A percentile compares a stretch with the other conserved stretches of the same genome.
These are phyloP conservation scores for Bothriochloa decipiens DNA, from an alignment of 176 grass and related monocot species.

Conservation along the genomic window DNA sequence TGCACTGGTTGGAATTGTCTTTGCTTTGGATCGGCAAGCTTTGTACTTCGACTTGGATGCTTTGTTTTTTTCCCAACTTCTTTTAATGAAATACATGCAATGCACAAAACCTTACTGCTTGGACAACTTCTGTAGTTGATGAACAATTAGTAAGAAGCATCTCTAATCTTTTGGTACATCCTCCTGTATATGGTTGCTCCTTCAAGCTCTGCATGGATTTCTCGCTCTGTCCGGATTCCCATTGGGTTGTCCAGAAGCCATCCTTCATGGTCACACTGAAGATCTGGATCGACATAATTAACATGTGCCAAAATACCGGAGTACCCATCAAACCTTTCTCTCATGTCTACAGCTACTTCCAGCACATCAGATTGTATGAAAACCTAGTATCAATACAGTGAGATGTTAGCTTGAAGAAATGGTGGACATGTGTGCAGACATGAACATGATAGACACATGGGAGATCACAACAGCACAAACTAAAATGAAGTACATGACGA, in stretches of 20 bases:
- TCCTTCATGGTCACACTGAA: constrained; percentile 62
- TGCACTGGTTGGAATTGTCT: background rate
- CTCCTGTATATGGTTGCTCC: constrained; percentile 85
- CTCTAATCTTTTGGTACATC: constrained; percentile 76
- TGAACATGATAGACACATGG: background rate
- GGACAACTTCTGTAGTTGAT: constrained; percentile 15
- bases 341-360: constrained; percentile 89
- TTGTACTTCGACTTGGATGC: background rate
- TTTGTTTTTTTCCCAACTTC: background rate
- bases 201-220: constrained; percentile 89
- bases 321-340: constrained; percentile 69
- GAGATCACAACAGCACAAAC: background rate
- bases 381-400: constrained; percentile 51
- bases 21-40: background rate
- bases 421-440: background rate
- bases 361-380: constrained; percentile 89
- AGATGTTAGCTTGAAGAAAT: constrained; percentile 28
- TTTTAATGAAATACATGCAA: background rate
- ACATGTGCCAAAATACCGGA: constrained; percentile 67
- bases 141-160: constrained; percentile 13
- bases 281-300: constrained; percentile 51
- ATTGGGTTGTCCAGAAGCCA: constrained; percentile 81
- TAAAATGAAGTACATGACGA: background rate
- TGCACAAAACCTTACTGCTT: constrained; percentile 1
- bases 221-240: constrained; percentile 89